Evolutionary conservation across 306 rosid genomes (phyloP), one percentile per base, ranked within the genome.

Genomic region (Glycine soja): DNA sequence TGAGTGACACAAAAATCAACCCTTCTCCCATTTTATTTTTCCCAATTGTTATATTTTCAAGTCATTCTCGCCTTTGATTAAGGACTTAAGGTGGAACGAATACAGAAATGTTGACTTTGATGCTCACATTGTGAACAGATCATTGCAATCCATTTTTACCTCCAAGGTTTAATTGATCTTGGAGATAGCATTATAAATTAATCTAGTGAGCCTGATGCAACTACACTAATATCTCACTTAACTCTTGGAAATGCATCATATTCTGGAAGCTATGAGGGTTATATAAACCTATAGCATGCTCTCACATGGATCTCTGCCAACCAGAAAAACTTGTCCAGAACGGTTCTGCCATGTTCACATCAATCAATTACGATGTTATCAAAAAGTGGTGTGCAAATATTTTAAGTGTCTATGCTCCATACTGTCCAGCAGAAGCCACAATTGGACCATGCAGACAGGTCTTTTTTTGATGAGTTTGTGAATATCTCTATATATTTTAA

Each of bases 181-280:
- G 97, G 92, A 59, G 97, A 93, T 58, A 83, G 88, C 83, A 81
- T 93, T 57, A 77, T 83, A 54, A 74, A 79, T 12, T 94, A 93
- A 85, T 88, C 91, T 56, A 89, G 91, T 53, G 92, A 81, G 65
- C 83, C 82, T 3, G 87, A 90, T 63, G 62, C 85, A 63, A 72
- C 89, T 65, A 48, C 75, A 43, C 7, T 86, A 71, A 88, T 83
- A 79, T 79, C 86, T 82, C 89, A 15, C 7, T 93, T 91, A 73
- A 36, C 40, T 2, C 40, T 13, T 86, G 77, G 87, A 90, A 82
- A 81, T 93, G 97, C 88, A 93, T 86, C 85, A 83, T 77, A 85
- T 93, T 74, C 70, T 90, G 18, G 88, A 85, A 81, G 90, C 92
- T 65, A 83, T 82, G 91, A n/a, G 83, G 83, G 73, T 70, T 40